Conservation (phyloP, 495 filamentous ascomycete species). For the Xylaria acuta region DNA sequence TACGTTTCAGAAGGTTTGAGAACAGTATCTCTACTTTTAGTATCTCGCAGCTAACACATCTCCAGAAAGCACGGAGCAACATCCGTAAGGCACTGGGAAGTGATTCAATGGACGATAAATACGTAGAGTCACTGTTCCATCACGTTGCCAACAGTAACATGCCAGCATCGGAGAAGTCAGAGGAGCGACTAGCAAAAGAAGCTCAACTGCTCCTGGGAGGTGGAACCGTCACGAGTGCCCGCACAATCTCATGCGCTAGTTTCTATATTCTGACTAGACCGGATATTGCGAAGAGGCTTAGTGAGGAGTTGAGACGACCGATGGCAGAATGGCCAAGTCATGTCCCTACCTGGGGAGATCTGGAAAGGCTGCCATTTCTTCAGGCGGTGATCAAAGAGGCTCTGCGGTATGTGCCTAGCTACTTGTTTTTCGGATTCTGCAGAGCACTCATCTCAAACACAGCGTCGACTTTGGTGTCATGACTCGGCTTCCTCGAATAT, state of each 20-base stretch:
- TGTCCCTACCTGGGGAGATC: constrained; percentile 36
- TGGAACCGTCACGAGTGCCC: constrained; percentile 39
- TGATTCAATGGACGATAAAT: neutral
- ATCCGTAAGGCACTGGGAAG: constrained; percentile 9
- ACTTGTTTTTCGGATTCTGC: neutral
- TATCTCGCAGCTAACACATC: neutral
- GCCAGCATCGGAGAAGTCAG: constrained; percentile 38
- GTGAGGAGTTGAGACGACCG: constrained; percentile 30
- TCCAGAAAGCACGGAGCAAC: constrained; percentile 21
- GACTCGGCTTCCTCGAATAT: constrained; percentile 36
- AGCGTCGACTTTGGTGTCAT: constrained; percentile 32
- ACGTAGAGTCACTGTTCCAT: constrained; percentile 35
- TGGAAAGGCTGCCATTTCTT: constrained; percentile 46
- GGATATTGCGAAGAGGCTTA: constrained; percentile 22
- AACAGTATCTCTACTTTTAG: neutral
- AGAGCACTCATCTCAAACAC: constrained; percentile 11
- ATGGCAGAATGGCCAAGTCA: constrained; percentile 34
- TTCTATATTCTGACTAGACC: constrained; percentile 40
- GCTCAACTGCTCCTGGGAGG: constrained; percentile 37
- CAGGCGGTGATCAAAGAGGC: constrained; percentile 49
- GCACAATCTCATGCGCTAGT: constrained; percentile 34
- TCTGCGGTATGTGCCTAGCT: constrained; percentile 31
- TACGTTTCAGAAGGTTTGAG: constrained; percentile 25
- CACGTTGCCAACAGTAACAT: constrained; percentile 39
- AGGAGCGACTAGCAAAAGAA: constrained; percentile 38